Percentiles rank a stretch among this genome's conserved stretches.
phyloP scores from a whole-genome alignment of 2,329 filamentous ascomycete species.

The Sordariomycetes sp. region DNA sequence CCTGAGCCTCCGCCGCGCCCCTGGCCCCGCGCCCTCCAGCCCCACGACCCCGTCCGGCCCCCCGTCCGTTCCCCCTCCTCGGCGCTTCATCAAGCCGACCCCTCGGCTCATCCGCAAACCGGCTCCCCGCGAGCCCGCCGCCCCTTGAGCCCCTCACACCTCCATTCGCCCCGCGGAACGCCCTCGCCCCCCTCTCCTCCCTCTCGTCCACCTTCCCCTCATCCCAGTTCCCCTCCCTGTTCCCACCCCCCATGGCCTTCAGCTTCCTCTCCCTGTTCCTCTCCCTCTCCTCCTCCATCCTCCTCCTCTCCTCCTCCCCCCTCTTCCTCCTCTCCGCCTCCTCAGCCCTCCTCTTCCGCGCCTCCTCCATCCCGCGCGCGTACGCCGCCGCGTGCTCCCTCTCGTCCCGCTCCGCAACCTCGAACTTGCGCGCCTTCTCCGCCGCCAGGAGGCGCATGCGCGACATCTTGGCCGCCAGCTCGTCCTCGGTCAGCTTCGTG shows the following conservation, averaged over 20 bases:
- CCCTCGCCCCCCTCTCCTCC: slow-evolving; percentile 19
- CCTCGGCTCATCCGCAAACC: slow-evolving; percentile 25
- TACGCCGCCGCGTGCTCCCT: slow-evolving; percentile 39
- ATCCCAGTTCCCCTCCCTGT: slow-evolving; percentile 43
- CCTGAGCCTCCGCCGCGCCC: slow-evolving; percentile 14
- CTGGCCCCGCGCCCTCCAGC: slow-evolving; percentile 16
- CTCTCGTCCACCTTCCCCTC: slow-evolving; percentile 29
- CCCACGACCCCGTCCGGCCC: slow-evolving; percentile 17
- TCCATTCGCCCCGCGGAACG: slow-evolving; percentile 28
- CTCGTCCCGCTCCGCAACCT: slow-evolving; percentile 43
- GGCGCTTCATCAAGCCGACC: slow-evolving; percentile 10
- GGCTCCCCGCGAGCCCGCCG: slow-evolving; percentile 24
- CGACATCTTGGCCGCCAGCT: slow-evolving; percentile 46
- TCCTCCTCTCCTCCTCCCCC: slow-evolving; percentile 36
- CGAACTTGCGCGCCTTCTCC: slow-evolving; percentile 45
- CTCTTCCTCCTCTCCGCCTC: slow-evolving; percentile 36
- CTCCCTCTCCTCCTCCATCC: slow-evolving; percentile 45
- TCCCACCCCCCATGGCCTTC: slow-evolving; percentile 33
- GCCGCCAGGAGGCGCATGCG: slow-evolving; percentile 44
- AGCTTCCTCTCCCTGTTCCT: slow-evolving; percentile 48
- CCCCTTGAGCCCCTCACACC: slow-evolving; percentile 22
- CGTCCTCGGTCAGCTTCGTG: slow-evolving; percentile 43
- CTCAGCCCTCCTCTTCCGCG: slow-evolving; percentile 32
- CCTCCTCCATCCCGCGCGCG: slow-evolving; percentile 42
- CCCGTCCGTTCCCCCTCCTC: slow-evolving; percentile 11